Evolutionary conservation across 495 filamentous ascomycete species (phyloP).

Genomic region (Xylaria palmicola): DNA sequence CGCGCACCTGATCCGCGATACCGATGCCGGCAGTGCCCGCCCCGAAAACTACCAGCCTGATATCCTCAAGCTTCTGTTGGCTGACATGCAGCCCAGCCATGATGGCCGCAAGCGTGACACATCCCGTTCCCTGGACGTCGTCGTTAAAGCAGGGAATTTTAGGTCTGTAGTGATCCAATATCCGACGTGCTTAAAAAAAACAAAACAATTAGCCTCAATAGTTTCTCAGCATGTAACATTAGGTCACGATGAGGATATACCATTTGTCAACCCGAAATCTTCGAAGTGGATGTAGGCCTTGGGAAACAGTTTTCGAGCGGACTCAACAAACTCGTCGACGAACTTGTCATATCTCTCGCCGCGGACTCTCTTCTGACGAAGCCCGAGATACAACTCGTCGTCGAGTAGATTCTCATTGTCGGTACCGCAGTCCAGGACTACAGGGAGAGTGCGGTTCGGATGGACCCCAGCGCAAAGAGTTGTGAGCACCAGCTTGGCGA

Average conservation of each 20-base stretch:
- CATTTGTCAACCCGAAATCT: constrained; percentile 58
- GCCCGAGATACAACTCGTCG: constrained; percentile 80
- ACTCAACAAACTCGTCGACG: constrained; percentile 70
- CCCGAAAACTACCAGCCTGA: constrained; percentile 73
- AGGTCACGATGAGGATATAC: constrained; percentile 11
- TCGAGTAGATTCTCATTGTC: constrained; percentile 74
- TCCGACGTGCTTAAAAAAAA: constrained; percentile 49
- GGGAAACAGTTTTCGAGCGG: constrained; percentile 67
- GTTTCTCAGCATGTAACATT: neutral
- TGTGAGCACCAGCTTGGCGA: constrained; percentile 79
- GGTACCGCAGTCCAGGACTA: constrained; percentile 86
- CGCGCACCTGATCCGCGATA: constrained; percentile 83
- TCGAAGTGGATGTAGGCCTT: constrained; percentile 83
- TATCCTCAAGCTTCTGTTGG: constrained; percentile 63
- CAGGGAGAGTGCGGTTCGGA: constrained; percentile 73
- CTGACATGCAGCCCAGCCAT: constrained; percentile 70
- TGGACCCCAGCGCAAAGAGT: constrained; percentile 85
- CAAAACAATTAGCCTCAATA: neutral
- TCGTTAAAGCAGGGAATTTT: constrained; percentile 86
- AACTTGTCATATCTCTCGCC: constrained; percentile 79
- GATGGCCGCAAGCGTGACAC: constrained; percentile 80
- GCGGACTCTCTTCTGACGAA: constrained; percentile 61
- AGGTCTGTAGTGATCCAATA: constrained; percentile 71
- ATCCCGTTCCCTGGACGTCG: constrained; percentile 88
- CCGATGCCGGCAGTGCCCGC: constrained; percentile 82